Evolutionary conservation across 257 asterid genomes (phyloP).

Genomic region (Asclepias syriaca): DNA sequence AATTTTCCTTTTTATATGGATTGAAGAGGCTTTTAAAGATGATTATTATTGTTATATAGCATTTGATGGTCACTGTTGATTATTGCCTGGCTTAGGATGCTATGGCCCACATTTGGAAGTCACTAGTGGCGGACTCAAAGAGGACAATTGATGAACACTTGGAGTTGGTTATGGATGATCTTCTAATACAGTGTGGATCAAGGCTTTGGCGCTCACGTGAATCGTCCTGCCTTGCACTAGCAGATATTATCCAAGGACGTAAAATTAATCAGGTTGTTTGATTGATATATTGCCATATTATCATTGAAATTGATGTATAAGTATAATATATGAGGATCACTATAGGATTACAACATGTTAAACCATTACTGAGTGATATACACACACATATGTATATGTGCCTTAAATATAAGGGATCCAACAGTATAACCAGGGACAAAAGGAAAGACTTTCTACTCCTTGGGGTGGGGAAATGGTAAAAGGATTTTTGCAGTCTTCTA

Average conservation of each 20-base stretch:
- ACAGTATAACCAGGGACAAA: too few relatives aligned
- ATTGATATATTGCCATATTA: neutral
- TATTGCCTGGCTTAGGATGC: slow-evolving; percentile 67
- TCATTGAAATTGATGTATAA: neutral
- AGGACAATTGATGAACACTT: slow-evolving; percentile 82
- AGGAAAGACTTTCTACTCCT: too few relatives aligned
- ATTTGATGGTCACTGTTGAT: slow-evolving; percentile 14
- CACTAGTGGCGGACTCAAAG: slow-evolving; percentile 82
- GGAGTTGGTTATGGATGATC: slow-evolving; percentile 77
- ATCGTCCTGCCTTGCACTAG: slow-evolving; percentile 97
- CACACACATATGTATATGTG: neutral
- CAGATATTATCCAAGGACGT: slow-evolving; percentile 94
- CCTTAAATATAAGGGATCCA: neutral
- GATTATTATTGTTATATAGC: neutral
- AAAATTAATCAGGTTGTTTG: slow-evolving; percentile 73
- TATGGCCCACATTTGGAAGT: slow-evolving; percentile 94
- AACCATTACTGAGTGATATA: neutral
- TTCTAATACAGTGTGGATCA: slow-evolving; percentile 85
- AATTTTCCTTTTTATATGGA: neutral
- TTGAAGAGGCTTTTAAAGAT: neutral
- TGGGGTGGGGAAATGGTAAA: too few relatives aligned
- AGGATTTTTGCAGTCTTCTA: neutral
- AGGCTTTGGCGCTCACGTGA: slow-evolving; percentile 99
- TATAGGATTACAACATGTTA: neutral
- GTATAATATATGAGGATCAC: neutral